These are phyloP conservation scores for Hyaloperonospora arabidopsidis DNA, from an alignment of 352 stramenopile genomes.

Conservation along the genomic window DNA sequence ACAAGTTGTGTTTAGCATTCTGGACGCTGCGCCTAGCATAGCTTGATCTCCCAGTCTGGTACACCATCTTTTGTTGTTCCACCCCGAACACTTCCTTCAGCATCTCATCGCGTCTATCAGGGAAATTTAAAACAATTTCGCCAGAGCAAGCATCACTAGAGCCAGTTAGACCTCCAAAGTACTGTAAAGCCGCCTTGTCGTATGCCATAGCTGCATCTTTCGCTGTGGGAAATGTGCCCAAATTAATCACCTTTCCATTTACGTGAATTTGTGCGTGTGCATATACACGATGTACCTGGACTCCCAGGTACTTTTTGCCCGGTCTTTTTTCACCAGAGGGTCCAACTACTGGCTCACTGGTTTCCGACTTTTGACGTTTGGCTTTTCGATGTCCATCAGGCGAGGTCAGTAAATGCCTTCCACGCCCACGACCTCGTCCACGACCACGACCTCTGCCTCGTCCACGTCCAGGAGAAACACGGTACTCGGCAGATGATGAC, in stretches of 20 bases:
- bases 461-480: constrained; percentile 21
- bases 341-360: constrained; percentile 1
- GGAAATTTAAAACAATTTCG: constrained; percentile 68
- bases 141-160: constrained; percentile 35
- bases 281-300: constrained; percentile 63
- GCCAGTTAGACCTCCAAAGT: constrained; percentile 50
- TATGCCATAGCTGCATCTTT: constrained; percentile 74
- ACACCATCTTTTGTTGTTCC: constrained; percentile 42
- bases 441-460: constrained; percentile 35
- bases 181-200: constrained; percentile 68
- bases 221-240: constrained; percentile 61
- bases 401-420: constrained; percentile 45
- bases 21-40: constrained; percentile 52
- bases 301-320: constrained; percentile 63
- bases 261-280: constrained; percentile 74
- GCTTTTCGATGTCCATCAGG: constrained; percentile 21
- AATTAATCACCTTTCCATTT: constrained; percentile 65
- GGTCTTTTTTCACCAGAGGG: constrained; percentile 22
- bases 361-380: constrained; percentile 35
- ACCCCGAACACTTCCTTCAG: constrained; percentile 59
- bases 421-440: constrained; percentile 45
- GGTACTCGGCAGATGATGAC: constrained; percentile 6
- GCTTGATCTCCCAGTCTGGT: constrained; percentile 19
- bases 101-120: constrained; percentile 47
- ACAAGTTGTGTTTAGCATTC: constrained; percentile 64